These are phyloP conservation scores for Allium sativum DNA, from an alignment of 106 monocot species.

Conservation along the genomic window DNA sequence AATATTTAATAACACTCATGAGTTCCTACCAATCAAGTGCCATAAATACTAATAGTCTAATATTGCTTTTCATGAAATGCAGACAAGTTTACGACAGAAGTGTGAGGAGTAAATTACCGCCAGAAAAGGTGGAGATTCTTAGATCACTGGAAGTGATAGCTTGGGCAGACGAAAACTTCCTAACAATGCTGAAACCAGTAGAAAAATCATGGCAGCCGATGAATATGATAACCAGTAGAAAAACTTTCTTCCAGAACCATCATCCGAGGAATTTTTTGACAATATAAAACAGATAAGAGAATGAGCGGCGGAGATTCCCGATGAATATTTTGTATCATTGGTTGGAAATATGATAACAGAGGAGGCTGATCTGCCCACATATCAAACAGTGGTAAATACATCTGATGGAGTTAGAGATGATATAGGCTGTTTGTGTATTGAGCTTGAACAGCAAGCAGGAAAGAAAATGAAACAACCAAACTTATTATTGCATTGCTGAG, in stretches of 20 bases:
- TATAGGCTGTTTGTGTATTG: too few relatives aligned
- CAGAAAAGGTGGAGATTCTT: slow-evolving; percentile 1
- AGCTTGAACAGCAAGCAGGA: too few relatives aligned
- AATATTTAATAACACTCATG: too few relatives aligned
- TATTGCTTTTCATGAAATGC: not conserved
- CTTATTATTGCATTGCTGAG: too few relatives aligned
- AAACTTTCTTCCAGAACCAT: slow-evolving; percentile 5
- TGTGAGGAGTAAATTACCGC: not conserved
- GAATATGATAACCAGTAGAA: too few relatives aligned
- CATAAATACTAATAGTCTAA: not conserved
- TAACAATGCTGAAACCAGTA: slow-evolving; percentile 8
- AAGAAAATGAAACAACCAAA: too few relatives aligned
- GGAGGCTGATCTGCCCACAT: slow-evolving; percentile 5
- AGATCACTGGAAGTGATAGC: not conserved
- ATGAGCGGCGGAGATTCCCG: slow-evolving; percentile 1
- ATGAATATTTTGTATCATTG: slow-evolving; percentile 2
- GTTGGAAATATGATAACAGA: slow-evolving; percentile 11
- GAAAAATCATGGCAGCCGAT: slow-evolving; percentile 17
- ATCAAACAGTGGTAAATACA: slow-evolving; percentile 1
- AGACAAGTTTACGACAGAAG: not conserved
- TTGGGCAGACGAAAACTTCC: slow-evolving; percentile 6
- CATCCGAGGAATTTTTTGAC: slow-evolving; percentile 5
- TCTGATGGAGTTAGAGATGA: slow-evolving; percentile 4
- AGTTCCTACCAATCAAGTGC: too few relatives aligned
- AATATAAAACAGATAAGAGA: not conserved